A percentile compares a stretch with the other conserved stretches of the same genome.
phyloP scores from a whole-genome alignment of 257 asterid genomes.

The Solanum sitiens region DNA sequence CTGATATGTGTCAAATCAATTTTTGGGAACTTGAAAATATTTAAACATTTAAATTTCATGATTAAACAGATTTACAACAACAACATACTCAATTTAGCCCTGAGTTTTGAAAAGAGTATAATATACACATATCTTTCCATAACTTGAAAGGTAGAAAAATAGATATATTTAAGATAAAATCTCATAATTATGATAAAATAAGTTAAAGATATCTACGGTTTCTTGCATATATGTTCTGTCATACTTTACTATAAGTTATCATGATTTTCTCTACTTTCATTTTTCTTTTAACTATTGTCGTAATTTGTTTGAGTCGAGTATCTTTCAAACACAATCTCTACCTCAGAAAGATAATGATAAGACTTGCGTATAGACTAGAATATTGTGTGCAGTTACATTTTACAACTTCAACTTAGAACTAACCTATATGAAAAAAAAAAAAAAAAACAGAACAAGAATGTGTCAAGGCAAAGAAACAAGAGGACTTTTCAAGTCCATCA shows the following conservation, averaged over 20 bases:
- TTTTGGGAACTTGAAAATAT: not conserved
- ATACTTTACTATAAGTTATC: not conserved
- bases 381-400: not conserved
- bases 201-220: not conserved
- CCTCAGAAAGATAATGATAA: too few relatives aligned
- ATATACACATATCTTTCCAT: not conserved
- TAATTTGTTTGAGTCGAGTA: too few relatives aligned
- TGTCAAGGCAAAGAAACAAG: constrained; percentile 6
- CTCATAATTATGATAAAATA: not conserved
- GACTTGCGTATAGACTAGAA: too few relatives aligned
- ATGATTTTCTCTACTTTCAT: not conserved
- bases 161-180: not conserved
- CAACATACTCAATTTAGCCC: too few relatives aligned
- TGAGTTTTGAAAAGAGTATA: too few relatives aligned
- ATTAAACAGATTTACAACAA: not conserved
- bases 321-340: too few relatives aligned
- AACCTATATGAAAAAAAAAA: not conserved
- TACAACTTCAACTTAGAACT: not conserved
- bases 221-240: too few relatives aligned
- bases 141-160: not conserved
- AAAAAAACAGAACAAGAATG: constrained; percentile 9
- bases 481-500: constrained; percentile 14
- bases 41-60: not conserved
- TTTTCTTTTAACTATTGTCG: not conserved
- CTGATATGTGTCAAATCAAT: too few relatives aligned